A percentile compares a stretch with the other conserved stretches of the same genome.
Conservation (phyloP, 768 basidiomycete species). For the Wakefieldia striispora region DNA sequence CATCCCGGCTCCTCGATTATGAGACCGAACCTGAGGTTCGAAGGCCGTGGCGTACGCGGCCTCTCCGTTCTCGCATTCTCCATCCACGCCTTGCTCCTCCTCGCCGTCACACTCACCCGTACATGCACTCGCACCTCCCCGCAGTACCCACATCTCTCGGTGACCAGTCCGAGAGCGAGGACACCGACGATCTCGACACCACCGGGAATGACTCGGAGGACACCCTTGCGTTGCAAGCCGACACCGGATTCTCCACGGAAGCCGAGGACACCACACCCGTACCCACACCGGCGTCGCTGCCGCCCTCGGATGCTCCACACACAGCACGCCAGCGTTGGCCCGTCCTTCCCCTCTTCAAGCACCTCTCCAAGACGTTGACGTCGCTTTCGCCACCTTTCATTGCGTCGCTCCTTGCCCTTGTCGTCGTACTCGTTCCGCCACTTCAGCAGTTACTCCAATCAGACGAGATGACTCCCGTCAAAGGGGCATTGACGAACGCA, state of each 20-base stretch:
- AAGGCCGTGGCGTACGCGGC: background rate
- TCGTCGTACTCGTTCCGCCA: slow-evolving; percentile 75
- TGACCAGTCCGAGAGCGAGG: slow-evolving; percentile 28
- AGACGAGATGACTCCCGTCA: slow-evolving; percentile 59
- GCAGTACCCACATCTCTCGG: slow-evolving; percentile 21
- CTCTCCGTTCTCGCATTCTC: background rate
- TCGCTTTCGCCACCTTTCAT: slow-evolving; percentile 92
- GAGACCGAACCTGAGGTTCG: slow-evolving; percentile 1
- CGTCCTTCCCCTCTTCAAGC: background rate
- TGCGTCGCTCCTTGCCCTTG: slow-evolving; percentile 69
- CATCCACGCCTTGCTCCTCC: background rate
- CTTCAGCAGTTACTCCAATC: slow-evolving; percentile 67
- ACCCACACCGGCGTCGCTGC: background rate
- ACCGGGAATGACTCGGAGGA: slow-evolving; percentile 23
- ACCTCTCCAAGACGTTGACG: slow-evolving; percentile 12
- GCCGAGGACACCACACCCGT: slow-evolving; percentile 3
- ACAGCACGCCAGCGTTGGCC: slow-evolving; percentile 6
- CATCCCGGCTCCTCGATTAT: slow-evolving; percentile 9
- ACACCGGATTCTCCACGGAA: slow-evolving; percentile 15
- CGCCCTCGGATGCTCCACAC: background rate
- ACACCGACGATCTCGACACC: slow-evolving; percentile 10
- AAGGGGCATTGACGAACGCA: slow-evolving; percentile 61
- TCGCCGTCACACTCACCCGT: background rate
- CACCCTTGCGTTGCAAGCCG: slow-evolving; percentile 9
- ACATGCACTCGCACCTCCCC: slow-evolving; percentile 17